Evolutionary conservation across 306 rosid species (phyloP), one percentile per base, ranked within the genome.

Genomic region (Oemleria cerasiformis): DNA sequence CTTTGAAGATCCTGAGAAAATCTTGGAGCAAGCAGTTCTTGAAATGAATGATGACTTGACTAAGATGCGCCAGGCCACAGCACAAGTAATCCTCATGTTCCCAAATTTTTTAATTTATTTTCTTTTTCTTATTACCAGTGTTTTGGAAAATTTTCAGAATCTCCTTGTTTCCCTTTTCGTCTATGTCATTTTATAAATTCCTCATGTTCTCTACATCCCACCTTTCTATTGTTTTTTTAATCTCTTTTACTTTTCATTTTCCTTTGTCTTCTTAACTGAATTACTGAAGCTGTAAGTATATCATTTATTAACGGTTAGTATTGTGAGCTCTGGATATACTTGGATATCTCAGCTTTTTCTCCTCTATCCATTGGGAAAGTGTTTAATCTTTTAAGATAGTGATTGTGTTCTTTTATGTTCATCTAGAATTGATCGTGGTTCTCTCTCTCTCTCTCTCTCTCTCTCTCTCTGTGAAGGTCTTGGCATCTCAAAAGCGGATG

Each of bases 51-150:
- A 93, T 5, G 98, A 93, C 80, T 83, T 93, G 82, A 90, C 89
- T 38, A 93, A 90, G 85, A 93, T 93, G 98, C 97, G 97, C 21
- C 98, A 93, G 80, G 98, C 98, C 50, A 93, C 98, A 17, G 96
- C 98, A 64, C 98, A 93, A 76, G 98, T 93, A 81, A 77, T 83
- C 75, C 75, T 60, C 72, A 2, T n/a, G 61, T 67, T 50, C 42
- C 57, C 17, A 21, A 44, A 42, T 47, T 5, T 21, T 25, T 8
- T 36, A 20, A 0, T 39, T 5, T 15, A 43, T 55, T 21, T 10
- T 17, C 47, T 49, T 21, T 7, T 36, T 43, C 42, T 55, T 43
- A 7, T 8, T 41, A 45, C 56, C 58, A 71, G 43, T 54, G 25
- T 54, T 20, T 5, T 30, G 7, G 14, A 56, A 6, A 6, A 43